These are phyloP conservation scores for Kodamaea derodonti DNA, from an alignment of 1,139 yeast genomes.

Conservation along the genomic window DNA sequence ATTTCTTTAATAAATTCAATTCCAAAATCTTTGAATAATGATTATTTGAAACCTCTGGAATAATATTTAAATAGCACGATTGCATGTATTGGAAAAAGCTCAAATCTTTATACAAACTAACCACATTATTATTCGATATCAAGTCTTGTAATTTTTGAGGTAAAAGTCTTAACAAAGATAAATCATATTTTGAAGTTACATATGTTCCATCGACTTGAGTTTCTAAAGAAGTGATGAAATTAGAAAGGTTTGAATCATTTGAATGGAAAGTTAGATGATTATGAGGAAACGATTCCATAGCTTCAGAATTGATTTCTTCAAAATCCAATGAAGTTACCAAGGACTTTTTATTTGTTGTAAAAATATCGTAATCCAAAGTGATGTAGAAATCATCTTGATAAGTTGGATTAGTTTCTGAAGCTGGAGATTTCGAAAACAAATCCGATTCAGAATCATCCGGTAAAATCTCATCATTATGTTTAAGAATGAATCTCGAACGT, in stretches of 20 bases:
- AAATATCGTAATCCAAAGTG: conserved; percentile 32
- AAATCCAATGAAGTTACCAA: conserved; percentile 15
- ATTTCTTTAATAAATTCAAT: conserved; percentile 37
- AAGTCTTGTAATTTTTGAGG: conserved; percentile 37
- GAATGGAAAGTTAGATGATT: conserved; percentile 32
- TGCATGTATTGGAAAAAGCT: conserved; percentile 38
- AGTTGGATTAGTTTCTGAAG: conserved; percentile 1
- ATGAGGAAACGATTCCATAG: conserved; percentile 36
- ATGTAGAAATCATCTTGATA: conserved; percentile 36
- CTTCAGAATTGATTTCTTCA: conserved; percentile 6
- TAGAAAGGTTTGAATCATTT: conserved; percentile 37
- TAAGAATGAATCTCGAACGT: conserved; percentile 46
- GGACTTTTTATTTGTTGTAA: conserved; percentile 27
- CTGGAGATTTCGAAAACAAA: conserved; percentile 4
- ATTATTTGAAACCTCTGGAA: conserved; percentile 32
- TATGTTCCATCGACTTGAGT: conserved; percentile 27
- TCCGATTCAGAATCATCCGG: conserved; percentile 5
- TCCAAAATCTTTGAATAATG: conserved; percentile 37
- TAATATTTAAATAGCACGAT: conserved; percentile 38
- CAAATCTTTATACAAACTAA: conserved; percentile 34
- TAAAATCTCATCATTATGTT: conserved; percentile 19
- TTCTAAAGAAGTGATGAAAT: conserved; percentile 28
- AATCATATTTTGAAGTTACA: conserved; percentile 20
- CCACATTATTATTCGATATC: conserved; percentile 28
- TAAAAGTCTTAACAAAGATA: conserved; percentile 24